phyloP scores from a whole-genome alignment of 768 basidiomycete genomes.

The Trametes villosa region DNA sequence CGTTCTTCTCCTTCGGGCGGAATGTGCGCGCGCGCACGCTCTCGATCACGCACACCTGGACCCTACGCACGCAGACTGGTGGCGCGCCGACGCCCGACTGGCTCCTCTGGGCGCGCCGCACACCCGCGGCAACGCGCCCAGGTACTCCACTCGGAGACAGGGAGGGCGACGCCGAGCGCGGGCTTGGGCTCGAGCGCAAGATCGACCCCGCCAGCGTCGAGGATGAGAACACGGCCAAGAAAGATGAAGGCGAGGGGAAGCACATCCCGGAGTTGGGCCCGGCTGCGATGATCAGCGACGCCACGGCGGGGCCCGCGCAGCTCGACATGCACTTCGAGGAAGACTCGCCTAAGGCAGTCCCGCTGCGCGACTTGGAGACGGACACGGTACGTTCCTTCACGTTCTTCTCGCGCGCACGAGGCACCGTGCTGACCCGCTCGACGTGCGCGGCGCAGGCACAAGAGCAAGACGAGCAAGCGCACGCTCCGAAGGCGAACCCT shows the following conservation, averaged over 20 bases:
- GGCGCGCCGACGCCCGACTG: conserved; percentile 46
- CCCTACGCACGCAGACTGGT: conserved; percentile 37
- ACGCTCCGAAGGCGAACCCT: too few relatives aligned
- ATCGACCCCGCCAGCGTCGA: neutral
- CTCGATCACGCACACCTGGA: conserved; percentile 50
- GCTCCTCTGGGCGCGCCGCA: conserved; percentile 42
- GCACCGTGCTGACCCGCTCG: neutral
- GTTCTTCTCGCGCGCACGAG: neutral
- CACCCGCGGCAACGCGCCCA: conserved; percentile 17
- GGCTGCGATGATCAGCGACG: conserved; percentile 18
- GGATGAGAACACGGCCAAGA: neutral
- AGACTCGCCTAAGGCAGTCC: neutral
- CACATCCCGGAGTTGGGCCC: conserved; percentile 16
- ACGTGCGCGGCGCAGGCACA: neutral
- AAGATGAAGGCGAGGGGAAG: neutral
- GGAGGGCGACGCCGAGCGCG: conserved; percentile 13
- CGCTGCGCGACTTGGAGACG: neutral
- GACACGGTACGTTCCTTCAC: neutral
- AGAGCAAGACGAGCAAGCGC: too few relatives aligned
- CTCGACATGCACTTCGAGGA: neutral
- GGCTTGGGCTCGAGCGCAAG: conserved; percentile 7
- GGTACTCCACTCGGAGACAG: neutral
- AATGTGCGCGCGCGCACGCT: conserved; percentile 50
- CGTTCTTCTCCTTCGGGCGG: conserved; percentile 61
- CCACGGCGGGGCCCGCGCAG: conserved; percentile 3